Percentiles rank a stretch among this genome's conserved stretches.
These are phyloP conservation scores for Nicotiana paniculata DNA, from an alignment of 257 asterid genomes.

Conservation along the genomic window DNA sequence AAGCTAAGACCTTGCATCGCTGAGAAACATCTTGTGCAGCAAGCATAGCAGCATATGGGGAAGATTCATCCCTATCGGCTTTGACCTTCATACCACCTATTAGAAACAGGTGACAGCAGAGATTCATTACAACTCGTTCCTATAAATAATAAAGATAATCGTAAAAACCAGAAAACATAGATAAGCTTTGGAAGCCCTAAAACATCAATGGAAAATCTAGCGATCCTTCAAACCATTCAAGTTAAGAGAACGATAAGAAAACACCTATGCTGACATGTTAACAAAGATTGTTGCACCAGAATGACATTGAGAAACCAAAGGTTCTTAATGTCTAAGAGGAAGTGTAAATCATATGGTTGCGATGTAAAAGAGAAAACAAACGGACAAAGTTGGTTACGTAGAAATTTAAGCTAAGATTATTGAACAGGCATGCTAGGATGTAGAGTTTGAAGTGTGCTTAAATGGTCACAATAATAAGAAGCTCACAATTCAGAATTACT, in stretches of 20 bases:
- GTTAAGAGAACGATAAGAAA: background rate
- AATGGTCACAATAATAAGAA: background rate
- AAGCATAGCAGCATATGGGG: constrained; percentile 11
- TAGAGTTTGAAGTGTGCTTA: background rate
- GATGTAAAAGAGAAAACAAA: background rate
- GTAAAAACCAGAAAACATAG: background rate
- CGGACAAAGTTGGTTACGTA: background rate
- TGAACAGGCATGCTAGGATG: background rate
- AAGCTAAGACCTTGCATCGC: constrained; percentile 7
- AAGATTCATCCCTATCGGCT: constrained; percentile 8
- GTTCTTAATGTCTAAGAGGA: background rate
- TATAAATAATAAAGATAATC: background rate
- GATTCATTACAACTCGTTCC: background rate
- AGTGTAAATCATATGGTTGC: background rate
- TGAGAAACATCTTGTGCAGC: constrained; percentile 6
- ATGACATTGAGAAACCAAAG: background rate
- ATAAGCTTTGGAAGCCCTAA: background rate
- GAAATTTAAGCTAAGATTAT: background rate
- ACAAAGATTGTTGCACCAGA: background rate
- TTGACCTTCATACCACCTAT: constrained; percentile 10
- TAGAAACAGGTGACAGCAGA: background rate
- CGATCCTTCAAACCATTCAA: background rate
- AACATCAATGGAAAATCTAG: background rate
- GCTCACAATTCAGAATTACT: background rate
- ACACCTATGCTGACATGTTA: no score